These are phyloP conservation scores for Globisporangium canariense DNA, from an alignment of 352 stramenopile species.

Conservation along the genomic window DNA sequence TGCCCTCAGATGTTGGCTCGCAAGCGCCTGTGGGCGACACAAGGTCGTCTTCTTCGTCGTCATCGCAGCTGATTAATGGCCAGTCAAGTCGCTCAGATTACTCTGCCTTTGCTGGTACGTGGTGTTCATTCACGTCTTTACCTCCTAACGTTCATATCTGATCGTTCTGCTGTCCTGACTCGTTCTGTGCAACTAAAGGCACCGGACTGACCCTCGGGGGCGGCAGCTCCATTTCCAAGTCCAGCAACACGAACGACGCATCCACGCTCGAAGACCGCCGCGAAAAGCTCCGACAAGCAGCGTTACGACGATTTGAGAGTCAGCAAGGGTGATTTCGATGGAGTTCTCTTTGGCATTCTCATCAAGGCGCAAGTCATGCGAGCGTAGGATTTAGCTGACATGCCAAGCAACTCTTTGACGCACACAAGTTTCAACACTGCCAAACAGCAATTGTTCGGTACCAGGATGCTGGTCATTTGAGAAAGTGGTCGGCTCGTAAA, in stretches of 20 bases:
- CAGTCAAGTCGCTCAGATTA: slow-evolving; percentile 41
- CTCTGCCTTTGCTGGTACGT: slow-evolving; percentile 57
- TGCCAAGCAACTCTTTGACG: not conserved
- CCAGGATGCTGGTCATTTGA: not conserved
- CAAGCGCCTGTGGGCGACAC: slow-evolving; percentile 56
- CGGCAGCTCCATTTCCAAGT: slow-evolving; percentile 8
- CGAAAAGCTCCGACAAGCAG: slow-evolving; percentile 62
- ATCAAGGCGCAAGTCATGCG: slow-evolving; percentile 5
- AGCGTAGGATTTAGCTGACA: not conserved
- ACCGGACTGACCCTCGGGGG: slow-evolving; percentile 36
- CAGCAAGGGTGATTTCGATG: slow-evolving; percentile 19
- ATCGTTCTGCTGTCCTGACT: not conserved
- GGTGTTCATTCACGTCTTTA: not conserved
- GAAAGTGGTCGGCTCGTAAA: not conserved
- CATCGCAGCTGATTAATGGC: slow-evolving; percentile 17
- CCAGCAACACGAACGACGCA: slow-evolving; percentile 15
- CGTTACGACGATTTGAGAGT: slow-evolving; percentile 49
- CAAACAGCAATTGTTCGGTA: not conserved
- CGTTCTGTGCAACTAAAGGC: slow-evolving; percentile 23
- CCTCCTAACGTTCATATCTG: not conserved
- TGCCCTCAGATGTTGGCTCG: slow-evolving; percentile 47
- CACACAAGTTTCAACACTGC: not conserved
- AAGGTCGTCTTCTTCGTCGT: not conserved
- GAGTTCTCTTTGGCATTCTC: not conserved
- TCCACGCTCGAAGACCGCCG: slow-evolving; percentile 48